Evolutionary conservation across 1,284 basidiomycete species (phyloP).

Genomic region (Ganoderma meredithae): DNA sequence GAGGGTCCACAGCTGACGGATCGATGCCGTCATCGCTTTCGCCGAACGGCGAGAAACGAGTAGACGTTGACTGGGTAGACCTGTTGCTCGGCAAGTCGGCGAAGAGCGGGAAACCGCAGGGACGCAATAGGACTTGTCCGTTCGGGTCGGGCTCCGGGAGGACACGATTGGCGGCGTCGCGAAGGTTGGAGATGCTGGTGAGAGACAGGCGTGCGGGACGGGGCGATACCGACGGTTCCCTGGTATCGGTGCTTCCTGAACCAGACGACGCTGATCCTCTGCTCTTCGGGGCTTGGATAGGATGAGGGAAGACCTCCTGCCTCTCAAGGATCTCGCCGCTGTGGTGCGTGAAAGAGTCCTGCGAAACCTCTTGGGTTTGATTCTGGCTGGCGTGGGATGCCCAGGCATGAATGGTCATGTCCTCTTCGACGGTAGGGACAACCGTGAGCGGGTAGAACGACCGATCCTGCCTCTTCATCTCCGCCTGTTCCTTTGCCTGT

Average conservation of each 20-base stretch:
- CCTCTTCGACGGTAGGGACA: slow-evolving; percentile 35
- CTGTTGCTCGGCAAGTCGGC: slow-evolving; percentile 45
- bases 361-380: slow-evolving; percentile 7
- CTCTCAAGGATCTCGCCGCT: slow-evolving; percentile 31
- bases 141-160: slow-evolving; percentile 31
- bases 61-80: slow-evolving; percentile 38
- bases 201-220: slow-evolving; percentile 48
- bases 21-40: slow-evolving; percentile 46
- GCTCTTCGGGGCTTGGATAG: slow-evolving; percentile 31
- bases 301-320: slow-evolving; percentile 37
- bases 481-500: slow-evolving; percentile 58
- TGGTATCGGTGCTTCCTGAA: slow-evolving; percentile 30
- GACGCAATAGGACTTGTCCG: slow-evolving; percentile 38
- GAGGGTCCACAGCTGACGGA: slow-evolving; percentile 26
- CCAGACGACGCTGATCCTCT: slow-evolving; percentile 34
- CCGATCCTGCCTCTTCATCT: slow-evolving; percentile 53
- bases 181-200: slow-evolving; percentile 47
- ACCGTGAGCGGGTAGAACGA: slow-evolving; percentile 45
- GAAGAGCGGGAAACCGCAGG: slow-evolving; percentile 51
- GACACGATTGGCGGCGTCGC: slow-evolving; percentile 30
- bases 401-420: slow-evolving; percentile 36
- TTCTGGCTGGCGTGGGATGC: slow-evolving; percentile 25
- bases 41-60: slow-evolving; percentile 60
- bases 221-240: slow-evolving; percentile 41
- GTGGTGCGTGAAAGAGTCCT: slow-evolving; percentile 27